These are phyloP conservation scores for Capsicum baccatum DNA, from an alignment of 257 asterid genomes.

Conservation along the genomic window DNA sequence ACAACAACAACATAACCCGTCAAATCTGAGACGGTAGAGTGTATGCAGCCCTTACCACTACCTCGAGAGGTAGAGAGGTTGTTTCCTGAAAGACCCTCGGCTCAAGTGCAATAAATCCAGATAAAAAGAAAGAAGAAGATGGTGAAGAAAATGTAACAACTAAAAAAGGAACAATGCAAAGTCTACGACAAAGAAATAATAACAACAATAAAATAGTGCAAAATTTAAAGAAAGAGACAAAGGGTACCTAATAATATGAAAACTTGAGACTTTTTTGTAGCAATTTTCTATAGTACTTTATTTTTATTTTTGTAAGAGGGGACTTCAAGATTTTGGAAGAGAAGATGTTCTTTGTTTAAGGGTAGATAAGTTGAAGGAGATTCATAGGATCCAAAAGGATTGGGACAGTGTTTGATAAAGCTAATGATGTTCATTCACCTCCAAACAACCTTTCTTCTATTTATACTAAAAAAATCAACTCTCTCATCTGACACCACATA, in stretches of 20 bases:
- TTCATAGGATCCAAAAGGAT: slow-evolving; percentile 21
- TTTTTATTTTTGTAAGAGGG: not conserved
- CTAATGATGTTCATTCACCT: slow-evolving; percentile 29
- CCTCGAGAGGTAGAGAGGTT: no score
- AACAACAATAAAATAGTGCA: no score
- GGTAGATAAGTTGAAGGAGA: slow-evolving; percentile 22
- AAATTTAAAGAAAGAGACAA: not conserved
- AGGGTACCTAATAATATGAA: slow-evolving; percentile 14
- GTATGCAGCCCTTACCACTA: no score
- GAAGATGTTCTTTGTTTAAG: not conserved
- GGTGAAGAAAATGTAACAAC: no score
- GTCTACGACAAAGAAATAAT: no score
- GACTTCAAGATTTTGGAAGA: not conserved
- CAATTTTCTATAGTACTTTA: not conserved
- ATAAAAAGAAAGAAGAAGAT: no score
- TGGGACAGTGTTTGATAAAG: slow-evolving; percentile 23
- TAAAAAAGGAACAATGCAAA: no score
- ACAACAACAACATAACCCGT: no score
- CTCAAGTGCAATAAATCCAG: no score
- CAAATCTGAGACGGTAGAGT: no score
- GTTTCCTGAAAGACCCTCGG: no score
- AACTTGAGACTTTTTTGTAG: not conserved
- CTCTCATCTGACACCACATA: not conserved
- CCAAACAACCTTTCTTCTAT: slow-evolving; percentile 11
- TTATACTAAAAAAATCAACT: not conserved